Conservation (phyloP, 139 green algal genomes). For the Chlamydomonas sp. region DNA sequence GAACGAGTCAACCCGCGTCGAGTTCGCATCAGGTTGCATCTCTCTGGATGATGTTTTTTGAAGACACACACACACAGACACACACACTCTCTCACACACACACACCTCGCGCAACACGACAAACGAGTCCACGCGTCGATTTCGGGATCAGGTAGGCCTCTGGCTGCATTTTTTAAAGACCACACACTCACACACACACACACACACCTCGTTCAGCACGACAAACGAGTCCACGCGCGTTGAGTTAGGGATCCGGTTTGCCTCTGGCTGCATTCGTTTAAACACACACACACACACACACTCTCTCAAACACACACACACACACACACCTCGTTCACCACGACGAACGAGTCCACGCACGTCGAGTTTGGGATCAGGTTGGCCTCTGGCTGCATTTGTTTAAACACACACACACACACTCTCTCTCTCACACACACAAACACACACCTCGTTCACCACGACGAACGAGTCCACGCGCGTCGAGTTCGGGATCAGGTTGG, state of each 20-base stretch:
- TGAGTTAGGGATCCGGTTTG: constrained; percentile 31
- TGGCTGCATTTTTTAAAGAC: neutral
- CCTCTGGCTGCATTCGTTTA: neutral
- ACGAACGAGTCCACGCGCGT: constrained; percentile 46
- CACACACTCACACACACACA: neutral
- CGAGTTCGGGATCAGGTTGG: constrained; percentile 36
- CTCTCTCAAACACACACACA: neutral
- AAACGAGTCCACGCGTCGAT: constrained; percentile 38
- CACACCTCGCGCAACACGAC: constrained; percentile 44
- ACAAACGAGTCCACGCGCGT: constrained; percentile 45
- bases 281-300: constrained; percentile 7
- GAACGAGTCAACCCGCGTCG: constrained; percentile 42
- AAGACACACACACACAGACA: constrained; percentile 5
- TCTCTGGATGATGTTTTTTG: neutral
- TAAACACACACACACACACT: constrained; percentile 11
- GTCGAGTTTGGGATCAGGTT: constrained; percentile 39
- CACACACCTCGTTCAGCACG: constrained; percentile 32
- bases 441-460: constrained; percentile 44
- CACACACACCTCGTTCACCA: constrained; percentile 30
- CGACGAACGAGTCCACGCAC: constrained; percentile 40
- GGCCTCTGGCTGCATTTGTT: neutral
- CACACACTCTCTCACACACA: no score
- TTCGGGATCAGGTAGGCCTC: constrained; percentile 32
- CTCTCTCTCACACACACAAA: no score
- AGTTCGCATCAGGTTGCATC: constrained; percentile 27